These are phyloP conservation scores for Apiospora kogelbergensis DNA, from an alignment of 2,329 filamentous ascomycete species.

Conservation along the genomic window DNA sequence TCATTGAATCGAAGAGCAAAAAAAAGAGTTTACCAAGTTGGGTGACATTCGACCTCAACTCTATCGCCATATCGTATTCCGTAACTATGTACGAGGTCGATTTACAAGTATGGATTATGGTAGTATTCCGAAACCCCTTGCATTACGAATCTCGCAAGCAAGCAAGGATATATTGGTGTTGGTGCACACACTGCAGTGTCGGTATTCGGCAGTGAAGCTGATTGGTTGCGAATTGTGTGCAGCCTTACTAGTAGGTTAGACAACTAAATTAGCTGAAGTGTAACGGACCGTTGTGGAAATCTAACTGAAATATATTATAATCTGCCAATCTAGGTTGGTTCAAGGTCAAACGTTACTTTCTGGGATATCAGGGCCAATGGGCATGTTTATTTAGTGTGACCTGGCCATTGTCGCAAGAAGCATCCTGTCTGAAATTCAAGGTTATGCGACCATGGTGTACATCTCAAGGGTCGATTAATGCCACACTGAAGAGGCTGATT, in stretches of 20 bases:
- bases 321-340: not conserved
- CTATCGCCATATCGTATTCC: too few relatives aligned
- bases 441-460: too few relatives aligned
- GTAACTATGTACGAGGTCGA: too few relatives aligned
- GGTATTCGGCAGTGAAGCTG: not conserved
- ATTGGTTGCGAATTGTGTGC: not conserved
- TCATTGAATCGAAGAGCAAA: too few relatives aligned
- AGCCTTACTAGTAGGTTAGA: not conserved
- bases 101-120: not conserved
- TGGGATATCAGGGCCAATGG: not conserved
- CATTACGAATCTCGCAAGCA: not conserved
- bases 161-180: not conserved
- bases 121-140: not conserved
- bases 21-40: not conserved
- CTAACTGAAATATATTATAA: too few relatives aligned
- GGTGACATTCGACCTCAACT: not conserved
- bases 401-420: too few relatives aligned
- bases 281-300: not conserved
- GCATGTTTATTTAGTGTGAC: not conserved
- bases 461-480: too few relatives aligned
- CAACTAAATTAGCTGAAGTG: slow-evolving; percentile 2
- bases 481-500: too few relatives aligned
- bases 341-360: not conserved
- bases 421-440: not conserved
- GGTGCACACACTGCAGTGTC: not conserved